Evolutionary conservation across 1,139 yeast species (phyloP), one percentile per base, ranked within the genome.

Genomic region (Hyphopichia khmerensis): DNA sequence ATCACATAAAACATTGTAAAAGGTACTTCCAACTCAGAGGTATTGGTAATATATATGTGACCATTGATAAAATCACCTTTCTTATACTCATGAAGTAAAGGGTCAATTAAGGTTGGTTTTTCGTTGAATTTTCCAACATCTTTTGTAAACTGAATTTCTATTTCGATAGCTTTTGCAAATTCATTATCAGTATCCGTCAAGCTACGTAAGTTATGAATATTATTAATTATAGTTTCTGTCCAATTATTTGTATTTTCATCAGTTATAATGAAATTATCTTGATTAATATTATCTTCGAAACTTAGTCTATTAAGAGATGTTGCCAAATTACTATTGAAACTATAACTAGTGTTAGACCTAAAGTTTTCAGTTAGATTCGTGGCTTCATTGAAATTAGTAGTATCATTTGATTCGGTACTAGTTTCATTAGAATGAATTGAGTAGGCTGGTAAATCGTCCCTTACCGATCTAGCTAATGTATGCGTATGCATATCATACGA

Each of bases 21-120:
- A 2, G 64, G 62, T 19, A 72, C 60, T 1, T 61, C 57, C 11
- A 51, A 43, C 3, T 50, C 44, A 7, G 66, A 55, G 4, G 48
- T 51, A 49, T 69, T 70, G 24, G 53, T 48, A 9, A 72, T 62
- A 9, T 52, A 42, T 5, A 69, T 56, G 47, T 62, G 67, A 1
- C 78, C 78, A 48, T 72, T 65, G 23, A 72, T 54, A 23, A 49
- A 61, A 48, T 72, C 76, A 9, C 77, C 77, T 44, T 66, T 73
- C 35, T 62, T 64, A 48, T 66, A 72, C 44, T 72, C 77, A 48
- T 50, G 59, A 21, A 56, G 45, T 42, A 62, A 58, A 2, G 72
- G 69, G 40, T 71, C 70, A 11, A 72, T 60, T 14, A 55, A 47
- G 37, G 53, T 60, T 1, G 72, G 72, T 1, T 39, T 44, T 35